These are phyloP conservation scores for Ochetophila trinervis DNA, from an alignment of 306 rosid species.

Conservation along the genomic window DNA sequence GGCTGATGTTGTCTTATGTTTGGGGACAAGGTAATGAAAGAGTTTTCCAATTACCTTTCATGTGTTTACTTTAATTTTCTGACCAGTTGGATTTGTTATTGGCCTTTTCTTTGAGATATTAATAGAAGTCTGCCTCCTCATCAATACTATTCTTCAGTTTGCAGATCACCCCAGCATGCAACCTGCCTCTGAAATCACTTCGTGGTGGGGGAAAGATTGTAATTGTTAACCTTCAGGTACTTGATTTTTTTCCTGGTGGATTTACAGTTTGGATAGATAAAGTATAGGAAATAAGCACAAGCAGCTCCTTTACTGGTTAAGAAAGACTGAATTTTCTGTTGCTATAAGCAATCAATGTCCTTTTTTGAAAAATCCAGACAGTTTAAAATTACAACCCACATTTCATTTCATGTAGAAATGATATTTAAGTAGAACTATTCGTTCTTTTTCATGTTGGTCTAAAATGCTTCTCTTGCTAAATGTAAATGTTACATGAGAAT, in stretches of 20 bases:
- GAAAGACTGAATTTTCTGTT: no score
- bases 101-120: neutral
- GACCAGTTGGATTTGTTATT: neutral
- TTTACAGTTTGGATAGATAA: neutral
- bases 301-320: no score
- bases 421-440: neutral
- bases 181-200: conserved; percentile 86
- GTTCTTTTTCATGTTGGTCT: neutral
- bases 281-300: neutral
- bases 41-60: neutral
- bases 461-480: no score
- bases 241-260: conserved; percentile 2
- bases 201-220: conserved; percentile 96
- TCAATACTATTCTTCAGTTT: conserved; percentile 45
- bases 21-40: conserved; percentile 82
- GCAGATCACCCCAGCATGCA: conserved; percentile 99
- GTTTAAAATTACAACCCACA: no score
- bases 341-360: no score
- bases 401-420: neutral
- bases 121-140: neutral
- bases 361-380: no score
- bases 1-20: conserved; percentile 92
- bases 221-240: conserved; percentile 94
- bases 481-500: no score
- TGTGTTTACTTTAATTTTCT: neutral